Evolutionary conservation across 148 eudicot genomes (phyloP).

Genomic region (Cornus florida): DNA sequence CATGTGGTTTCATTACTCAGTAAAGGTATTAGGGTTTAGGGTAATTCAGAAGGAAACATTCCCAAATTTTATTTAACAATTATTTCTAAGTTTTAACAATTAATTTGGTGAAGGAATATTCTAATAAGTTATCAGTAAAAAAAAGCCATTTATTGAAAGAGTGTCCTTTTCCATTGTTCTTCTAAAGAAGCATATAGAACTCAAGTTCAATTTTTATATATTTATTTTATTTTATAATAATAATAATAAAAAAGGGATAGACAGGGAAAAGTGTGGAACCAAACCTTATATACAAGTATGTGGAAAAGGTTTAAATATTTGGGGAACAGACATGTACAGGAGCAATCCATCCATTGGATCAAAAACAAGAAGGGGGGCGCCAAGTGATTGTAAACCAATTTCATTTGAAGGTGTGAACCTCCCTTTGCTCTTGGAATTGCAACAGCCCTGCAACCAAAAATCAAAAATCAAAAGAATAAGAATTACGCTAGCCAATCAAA

Average conservation of each 20-base stretch:
- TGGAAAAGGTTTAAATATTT: constrained; percentile 51
- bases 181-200: neutral
- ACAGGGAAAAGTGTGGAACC: neutral
- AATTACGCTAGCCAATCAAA: neutral
- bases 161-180: neutral
- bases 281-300: constrained; percentile 64
- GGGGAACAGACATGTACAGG: constrained; percentile 54
- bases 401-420: constrained; percentile 59
- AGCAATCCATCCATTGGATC: constrained; percentile 65
- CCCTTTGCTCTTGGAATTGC: constrained; percentile 66
- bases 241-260: neutral
- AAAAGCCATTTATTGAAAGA: neutral
- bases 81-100: neutral
- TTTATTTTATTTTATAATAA: too few species aligned
- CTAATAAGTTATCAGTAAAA: neutral
- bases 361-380: constrained; percentile 52
- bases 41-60: neutral
- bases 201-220: neutral
- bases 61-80: too few species aligned
- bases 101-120: neutral
- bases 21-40: too few species aligned
- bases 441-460: constrained; percentile 44
- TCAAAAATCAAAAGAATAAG: neutral
- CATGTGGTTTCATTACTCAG: neutral
- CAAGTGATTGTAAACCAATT: constrained; percentile 50